Evolutionary conservation across 192 early-diverging fungal species (phyloP).

Genomic region (Powellomyces hirtus): DNA sequence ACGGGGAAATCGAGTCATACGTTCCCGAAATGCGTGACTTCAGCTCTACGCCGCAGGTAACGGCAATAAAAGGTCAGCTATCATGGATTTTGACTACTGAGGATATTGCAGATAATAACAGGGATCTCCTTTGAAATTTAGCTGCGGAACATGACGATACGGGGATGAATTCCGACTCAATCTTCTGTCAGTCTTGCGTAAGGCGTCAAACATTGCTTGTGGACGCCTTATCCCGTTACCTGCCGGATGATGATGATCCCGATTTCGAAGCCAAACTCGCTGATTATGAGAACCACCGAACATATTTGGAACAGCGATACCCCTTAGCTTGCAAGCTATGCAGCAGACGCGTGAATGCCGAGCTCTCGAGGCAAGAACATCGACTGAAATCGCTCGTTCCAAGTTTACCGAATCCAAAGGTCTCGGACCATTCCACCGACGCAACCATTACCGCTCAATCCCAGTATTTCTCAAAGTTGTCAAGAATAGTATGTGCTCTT

Average conservation of each 20-base stretch:
- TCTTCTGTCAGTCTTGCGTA: constrained; percentile 15
- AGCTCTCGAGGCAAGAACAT: constrained; percentile 2
- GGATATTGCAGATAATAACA: no score
- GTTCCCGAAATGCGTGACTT: constrained; percentile 8
- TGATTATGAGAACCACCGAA: background rate
- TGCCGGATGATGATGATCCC: constrained; percentile 20
- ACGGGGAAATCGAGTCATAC: constrained; percentile 8
- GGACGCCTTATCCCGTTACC: constrained; percentile 6
- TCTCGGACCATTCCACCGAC: background rate
- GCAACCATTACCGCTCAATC: background rate
- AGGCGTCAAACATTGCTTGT: constrained; percentile 5
- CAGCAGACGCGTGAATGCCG: background rate
- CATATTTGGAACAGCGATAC: constrained; percentile 5
- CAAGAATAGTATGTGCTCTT: background rate
- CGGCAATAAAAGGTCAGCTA: no score
- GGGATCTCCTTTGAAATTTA: no score
- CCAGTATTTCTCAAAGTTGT: background rate
- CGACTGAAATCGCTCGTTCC: background rate
- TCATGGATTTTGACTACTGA: no score
- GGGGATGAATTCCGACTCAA: no score
- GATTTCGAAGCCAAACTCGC: constrained; percentile 1
- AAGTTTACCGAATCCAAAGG: background rate
- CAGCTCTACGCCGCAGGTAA: background rate
- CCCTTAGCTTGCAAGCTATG: constrained; percentile 10
- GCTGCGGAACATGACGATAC: no score